A percentile compares a stretch with the other conserved stretches of the same genome.
Conservation (phyloP, 495 filamentous ascomycete genomes). For the Penicillium arizonense region DNA sequence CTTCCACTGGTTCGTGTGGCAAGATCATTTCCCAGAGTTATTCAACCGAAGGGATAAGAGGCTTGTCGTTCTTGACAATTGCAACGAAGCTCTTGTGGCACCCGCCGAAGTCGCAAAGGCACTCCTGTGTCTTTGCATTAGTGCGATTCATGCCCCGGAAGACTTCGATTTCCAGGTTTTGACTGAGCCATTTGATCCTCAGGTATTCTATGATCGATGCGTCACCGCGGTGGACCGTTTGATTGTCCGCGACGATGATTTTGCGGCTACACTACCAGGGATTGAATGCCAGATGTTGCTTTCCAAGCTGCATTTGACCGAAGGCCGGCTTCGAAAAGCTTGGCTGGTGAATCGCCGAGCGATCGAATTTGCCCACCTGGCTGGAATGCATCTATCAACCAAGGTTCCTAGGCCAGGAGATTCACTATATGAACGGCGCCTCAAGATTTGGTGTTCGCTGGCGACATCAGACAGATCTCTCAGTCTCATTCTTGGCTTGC, state of each 20-base stretch:
- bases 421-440: constrained; percentile 23
- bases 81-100: constrained; percentile 14
- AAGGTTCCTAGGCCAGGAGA: constrained; percentile 18
- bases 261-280: constrained; percentile 46
- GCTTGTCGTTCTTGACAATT: constrained; percentile 2
- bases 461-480: constrained; percentile 43
- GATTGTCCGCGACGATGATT: constrained; percentile 47
- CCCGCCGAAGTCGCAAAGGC: constrained; percentile 36
- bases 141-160: constrained; percentile 31
- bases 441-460: constrained; percentile 46
- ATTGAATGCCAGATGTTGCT: constrained; percentile 49
- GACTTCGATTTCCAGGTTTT: constrained; percentile 24
- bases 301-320: constrained; percentile 45
- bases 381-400: constrained; percentile 40
- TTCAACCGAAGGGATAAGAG: constrained; percentile 1
- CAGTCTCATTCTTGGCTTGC: constrained; percentile 50
- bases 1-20: constrained; percentile 29
- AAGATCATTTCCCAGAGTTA: constrained; percentile 26
- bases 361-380: constrained; percentile 47
- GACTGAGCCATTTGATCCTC: constrained; percentile 20
- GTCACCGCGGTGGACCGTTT: constrained; percentile 37
- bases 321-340: constrained; percentile 50
- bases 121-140: constrained; percentile 33
- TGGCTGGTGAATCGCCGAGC: constrained; percentile 49
- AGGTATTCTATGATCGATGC: constrained; percentile 30